A percentile compares a stretch with the other conserved stretches of the same genome.
These are phyloP conservation scores for Pichia heedii DNA, from an alignment of 805 yeast species.

Conservation along the genomic window DNA sequence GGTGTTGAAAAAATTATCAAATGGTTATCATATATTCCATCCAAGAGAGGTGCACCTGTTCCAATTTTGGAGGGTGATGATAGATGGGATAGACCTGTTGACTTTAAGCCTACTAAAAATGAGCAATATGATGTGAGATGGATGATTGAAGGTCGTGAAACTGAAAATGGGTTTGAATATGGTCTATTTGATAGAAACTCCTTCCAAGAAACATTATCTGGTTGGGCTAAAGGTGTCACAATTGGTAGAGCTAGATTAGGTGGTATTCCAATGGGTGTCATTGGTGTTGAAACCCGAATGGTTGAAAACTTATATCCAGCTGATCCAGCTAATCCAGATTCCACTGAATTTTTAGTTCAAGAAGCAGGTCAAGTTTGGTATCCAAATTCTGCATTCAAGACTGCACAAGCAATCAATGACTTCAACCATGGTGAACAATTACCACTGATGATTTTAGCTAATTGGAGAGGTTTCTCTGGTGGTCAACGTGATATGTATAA, in stretches of 20 bases:
- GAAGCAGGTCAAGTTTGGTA: slow-evolving; percentile 99
- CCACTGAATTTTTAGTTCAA: slow-evolving; percentile 77
- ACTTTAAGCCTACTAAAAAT: slow-evolving; percentile 60
- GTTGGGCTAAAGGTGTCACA: slow-evolving; percentile 99
- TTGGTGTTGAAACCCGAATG: slow-evolving; percentile 88
- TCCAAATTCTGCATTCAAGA: slow-evolving; percentile 98
- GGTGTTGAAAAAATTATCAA: slow-evolving; percentile 92
- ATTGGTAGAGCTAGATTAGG: slow-evolving; percentile 98
- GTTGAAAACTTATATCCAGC: slow-evolving; percentile 92
- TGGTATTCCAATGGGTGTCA: slow-evolving; percentile 97
- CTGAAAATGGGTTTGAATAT: slow-evolving; percentile 64
- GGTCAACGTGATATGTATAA: slow-evolving; percentile 99
- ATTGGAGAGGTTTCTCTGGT: slow-evolving; percentile 99
- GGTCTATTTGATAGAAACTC: slow-evolving; percentile 92
- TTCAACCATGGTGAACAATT: slow-evolving; percentile 97
- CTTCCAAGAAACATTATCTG: slow-evolving; percentile 91
- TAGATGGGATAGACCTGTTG: slow-evolving; percentile 90
- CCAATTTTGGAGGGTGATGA: slow-evolving; percentile 81
- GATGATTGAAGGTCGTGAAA: slow-evolving; percentile 79
- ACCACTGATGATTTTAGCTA: slow-evolving; percentile 94
- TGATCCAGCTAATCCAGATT: slow-evolving; percentile 96
- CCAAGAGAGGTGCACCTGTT: slow-evolving; percentile 79
- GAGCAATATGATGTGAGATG: slow-evolving; percentile 87
- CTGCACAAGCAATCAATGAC: slow-evolving; percentile 96
- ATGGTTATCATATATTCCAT: slow-evolving; percentile 95